Evolutionary conservation across 495 filamentous ascomycete species (phyloP).

Genomic region (Hypomontagnella submonticulosa): DNA sequence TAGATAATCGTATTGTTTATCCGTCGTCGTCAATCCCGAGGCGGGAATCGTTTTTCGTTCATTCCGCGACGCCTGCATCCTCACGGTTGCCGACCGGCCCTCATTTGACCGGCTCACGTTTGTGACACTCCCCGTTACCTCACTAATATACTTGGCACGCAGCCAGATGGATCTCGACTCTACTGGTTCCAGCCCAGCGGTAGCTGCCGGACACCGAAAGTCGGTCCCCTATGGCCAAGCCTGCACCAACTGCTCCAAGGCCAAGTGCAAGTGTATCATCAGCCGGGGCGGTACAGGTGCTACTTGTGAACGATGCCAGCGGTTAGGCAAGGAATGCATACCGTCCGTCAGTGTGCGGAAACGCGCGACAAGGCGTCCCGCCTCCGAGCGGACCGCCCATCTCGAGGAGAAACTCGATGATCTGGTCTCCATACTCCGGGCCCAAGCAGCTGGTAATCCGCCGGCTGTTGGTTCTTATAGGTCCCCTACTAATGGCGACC

Average conservation of each 20-base stretch:
- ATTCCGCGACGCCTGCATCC: slow-evolving; percentile 18
- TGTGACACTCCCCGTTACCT: not conserved
- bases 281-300: slow-evolving; percentile 46
- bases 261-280: slow-evolving; percentile 68
- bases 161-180: slow-evolving; percentile 34
- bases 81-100: slow-evolving; percentile 18
- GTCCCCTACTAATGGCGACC: slow-evolving; percentile 13
- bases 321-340: slow-evolving; percentile 54
- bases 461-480: slow-evolving; percentile 16
- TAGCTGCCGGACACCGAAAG: slow-evolving; percentile 21
- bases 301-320: slow-evolving; percentile 65
- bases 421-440: slow-evolving; percentile 55
- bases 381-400: slow-evolving; percentile 52
- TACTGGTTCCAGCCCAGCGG: slow-evolving; percentile 10
- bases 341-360: slow-evolving; percentile 55
- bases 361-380: slow-evolving; percentile 40
- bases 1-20: not conserved
- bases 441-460: slow-evolving; percentile 42
- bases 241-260: slow-evolving; percentile 65
- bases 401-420: slow-evolving; percentile 61
- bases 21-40: slow-evolving; percentile 8
- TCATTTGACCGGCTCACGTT: not conserved
- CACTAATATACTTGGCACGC: slow-evolving; percentile 5
- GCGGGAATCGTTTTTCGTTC: slow-evolving; percentile 25
- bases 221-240: slow-evolving; percentile 58